Conservation (phyloP, 75 land plant species). For the Adiantum capillusveneris region DNA sequence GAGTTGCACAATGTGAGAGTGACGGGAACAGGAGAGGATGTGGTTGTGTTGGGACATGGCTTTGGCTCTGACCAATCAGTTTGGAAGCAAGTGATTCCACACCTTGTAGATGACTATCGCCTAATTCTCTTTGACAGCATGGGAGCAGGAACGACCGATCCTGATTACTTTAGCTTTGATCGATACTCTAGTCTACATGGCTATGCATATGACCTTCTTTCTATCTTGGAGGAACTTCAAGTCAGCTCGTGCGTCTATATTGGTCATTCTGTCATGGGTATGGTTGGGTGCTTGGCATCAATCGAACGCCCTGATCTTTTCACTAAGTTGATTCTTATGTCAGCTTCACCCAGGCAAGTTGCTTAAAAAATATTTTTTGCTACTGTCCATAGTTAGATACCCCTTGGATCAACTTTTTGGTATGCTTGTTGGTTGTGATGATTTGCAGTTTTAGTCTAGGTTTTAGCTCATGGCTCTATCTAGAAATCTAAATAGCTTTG, state of each 20-base stretch:
- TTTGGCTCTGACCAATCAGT: slow-evolving; percentile 96
- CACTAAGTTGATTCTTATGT: slow-evolving; percentile 56
- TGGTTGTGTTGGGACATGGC: slow-evolving; percentile 82
- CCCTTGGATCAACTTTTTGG: no score
- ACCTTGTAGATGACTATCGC: slow-evolving; percentile 61
- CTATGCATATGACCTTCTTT: slow-evolving; percentile 74
- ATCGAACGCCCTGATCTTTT: slow-evolving; percentile 74
- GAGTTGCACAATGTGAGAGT: slow-evolving; percentile 60
- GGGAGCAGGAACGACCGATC: slow-evolving; percentile 95
- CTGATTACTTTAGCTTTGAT: slow-evolving; percentile 88
- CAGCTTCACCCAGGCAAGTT: slow-evolving; percentile 72
- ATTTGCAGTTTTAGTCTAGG: no score
- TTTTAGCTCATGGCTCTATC: no score
- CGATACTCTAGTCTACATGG: slow-evolving; percentile 78
- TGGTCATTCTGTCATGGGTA: slow-evolving; percentile 84
- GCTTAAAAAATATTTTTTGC: no score
- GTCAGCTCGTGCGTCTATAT: slow-evolving; percentile 60
- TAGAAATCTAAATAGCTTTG: no score
- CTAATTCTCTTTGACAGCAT: slow-evolving; percentile 77
- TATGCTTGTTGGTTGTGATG: no score
- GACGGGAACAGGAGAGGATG: slow-evolving; percentile 49
- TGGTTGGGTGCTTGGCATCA: slow-evolving; percentile 78
- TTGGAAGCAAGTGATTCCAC: slow-evolving; percentile 90
- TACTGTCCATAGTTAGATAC: no score
- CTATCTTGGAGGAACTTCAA: slow-evolving; percentile 69